Percentiles rank a stretch among this genome's conserved stretches.
Conservation (phyloP, 768 basidiomycete species). For the Tephrocybe sp. region DNA sequence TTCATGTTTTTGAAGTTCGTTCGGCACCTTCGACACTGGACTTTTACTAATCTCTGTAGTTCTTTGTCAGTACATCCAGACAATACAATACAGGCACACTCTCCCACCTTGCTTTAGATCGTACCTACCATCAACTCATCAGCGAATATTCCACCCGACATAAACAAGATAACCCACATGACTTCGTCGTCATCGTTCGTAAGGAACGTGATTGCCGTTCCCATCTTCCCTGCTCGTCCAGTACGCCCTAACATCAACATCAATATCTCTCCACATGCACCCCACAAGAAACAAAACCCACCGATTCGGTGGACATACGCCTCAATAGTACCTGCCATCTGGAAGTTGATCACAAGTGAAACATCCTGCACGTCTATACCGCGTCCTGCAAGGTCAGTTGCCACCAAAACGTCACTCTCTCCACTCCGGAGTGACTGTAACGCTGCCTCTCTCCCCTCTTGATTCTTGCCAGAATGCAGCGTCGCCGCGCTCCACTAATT, state of each 20-base stretch:
- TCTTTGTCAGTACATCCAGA: conserved; percentile 6
- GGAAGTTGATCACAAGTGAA: conserved; percentile 93
- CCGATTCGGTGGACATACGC: conserved; percentile 98
- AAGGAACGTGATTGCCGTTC: conserved; percentile 92
- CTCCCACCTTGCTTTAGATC: conserved; percentile 87
- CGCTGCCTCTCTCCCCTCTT: conserved; percentile 94
- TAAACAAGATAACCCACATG: conserved; percentile 58
- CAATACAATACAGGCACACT: not conserved
- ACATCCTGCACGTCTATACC: conserved; percentile 99
- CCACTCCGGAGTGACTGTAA: conserved; percentile 84
- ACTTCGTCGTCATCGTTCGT: conserved; percentile 96
- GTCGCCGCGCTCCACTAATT: conserved; percentile 87
- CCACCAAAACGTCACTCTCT: conserved; percentile 86
- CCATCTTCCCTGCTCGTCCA: conserved; percentile 95
- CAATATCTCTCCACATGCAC: not conserved
- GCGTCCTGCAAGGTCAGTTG: conserved; percentile 96
- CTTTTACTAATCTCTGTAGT: conserved; percentile 86
- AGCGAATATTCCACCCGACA: not conserved
- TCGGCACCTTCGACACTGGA: conserved; percentile 85
- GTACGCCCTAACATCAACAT: conserved; percentile 67
- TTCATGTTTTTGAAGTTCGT: conserved; percentile 89
- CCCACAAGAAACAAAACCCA: conserved; percentile 29
- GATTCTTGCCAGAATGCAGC: conserved; percentile 95
- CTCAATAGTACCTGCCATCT: conserved; percentile 96
- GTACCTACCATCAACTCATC: conserved; percentile 54